Evolutionary conservation across 1,139 yeast genomes (phyloP).

Genomic region (Taphrina flavorubra): DNA sequence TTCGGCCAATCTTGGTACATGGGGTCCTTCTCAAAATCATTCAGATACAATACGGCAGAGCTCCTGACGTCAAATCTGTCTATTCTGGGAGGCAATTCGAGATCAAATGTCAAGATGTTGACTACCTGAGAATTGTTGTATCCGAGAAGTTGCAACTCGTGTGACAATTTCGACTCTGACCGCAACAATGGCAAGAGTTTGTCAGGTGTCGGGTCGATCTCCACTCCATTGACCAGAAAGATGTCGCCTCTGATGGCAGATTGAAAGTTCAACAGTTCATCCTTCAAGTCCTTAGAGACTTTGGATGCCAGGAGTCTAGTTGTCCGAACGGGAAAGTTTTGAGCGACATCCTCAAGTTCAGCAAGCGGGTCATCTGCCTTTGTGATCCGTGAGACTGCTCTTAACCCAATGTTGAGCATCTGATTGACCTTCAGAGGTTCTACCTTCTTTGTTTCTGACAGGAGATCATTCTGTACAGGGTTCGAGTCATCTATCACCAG

Average conservation of each 20-base stretch:
- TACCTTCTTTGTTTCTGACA: constrained; percentile 15
- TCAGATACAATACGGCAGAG: constrained; percentile 63
- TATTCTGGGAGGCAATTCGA: constrained; percentile 46
- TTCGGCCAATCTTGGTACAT: constrained; percentile 59
- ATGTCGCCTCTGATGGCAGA: constrained; percentile 50
- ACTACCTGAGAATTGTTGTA: constrained; percentile 45
- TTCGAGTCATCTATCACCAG: constrained; percentile 67
- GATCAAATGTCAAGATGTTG: constrained; percentile 45
- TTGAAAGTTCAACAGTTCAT: constrained; percentile 47
- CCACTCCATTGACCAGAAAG: constrained; percentile 53
- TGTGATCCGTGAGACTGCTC: constrained; percentile 51
- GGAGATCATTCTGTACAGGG: constrained; percentile 21
- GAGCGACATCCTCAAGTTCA: constrained; percentile 50
- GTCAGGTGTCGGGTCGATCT: constrained; percentile 44
- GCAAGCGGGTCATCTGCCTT: constrained; percentile 49
- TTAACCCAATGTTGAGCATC: constrained; percentile 50
- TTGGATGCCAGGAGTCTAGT: constrained; percentile 46
- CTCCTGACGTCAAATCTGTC: constrained; percentile 56
- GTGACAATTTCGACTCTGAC: constrained; percentile 49
- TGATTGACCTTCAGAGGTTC: constrained; percentile 47
- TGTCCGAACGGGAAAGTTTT: constrained; percentile 52
- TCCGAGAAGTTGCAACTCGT: constrained; percentile 46
- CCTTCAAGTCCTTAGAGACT: constrained; percentile 45
- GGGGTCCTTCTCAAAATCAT: constrained; percentile 71
- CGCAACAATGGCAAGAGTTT: constrained; percentile 50